phyloP scores from a whole-genome alignment of 129 eudicot genomes.

The Lactuca sativa region DNA sequence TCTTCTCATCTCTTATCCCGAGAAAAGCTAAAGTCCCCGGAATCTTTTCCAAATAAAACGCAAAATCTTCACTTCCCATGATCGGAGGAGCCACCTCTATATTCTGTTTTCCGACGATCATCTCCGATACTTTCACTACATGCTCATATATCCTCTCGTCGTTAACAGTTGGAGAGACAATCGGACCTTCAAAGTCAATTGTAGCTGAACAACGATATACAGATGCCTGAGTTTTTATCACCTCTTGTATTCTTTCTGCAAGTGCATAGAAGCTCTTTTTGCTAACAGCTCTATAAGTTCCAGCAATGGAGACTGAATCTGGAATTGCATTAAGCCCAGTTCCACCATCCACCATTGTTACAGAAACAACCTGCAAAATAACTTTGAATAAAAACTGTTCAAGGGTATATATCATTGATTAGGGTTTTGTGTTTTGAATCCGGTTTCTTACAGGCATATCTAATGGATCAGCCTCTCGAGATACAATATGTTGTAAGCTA shows the following conservation, averaged over 20 bases:
- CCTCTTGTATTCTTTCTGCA: constrained; percentile 61
- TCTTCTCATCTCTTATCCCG: constrained; percentile 49
- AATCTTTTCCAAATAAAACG: constrained; percentile 50
- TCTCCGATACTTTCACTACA: constrained; percentile 31
- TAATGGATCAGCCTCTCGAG: constrained; percentile 68
- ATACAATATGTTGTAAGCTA: constrained; percentile 62
- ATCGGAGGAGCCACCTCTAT: constrained; percentile 23
- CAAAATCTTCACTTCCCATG: constrained; percentile 79
- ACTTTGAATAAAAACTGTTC: background rate
- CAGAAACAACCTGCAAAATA: constrained; percentile 62
- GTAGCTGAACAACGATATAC: constrained; percentile 56
- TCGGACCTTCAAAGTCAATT: constrained; percentile 53
- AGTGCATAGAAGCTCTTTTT: constrained; percentile 52
- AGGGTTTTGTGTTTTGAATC: background rate
- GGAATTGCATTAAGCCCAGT: constrained; percentile 44
- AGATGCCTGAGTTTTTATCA: constrained; percentile 48
- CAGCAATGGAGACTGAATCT: constrained; percentile 49
- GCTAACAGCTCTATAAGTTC: constrained; percentile 69
- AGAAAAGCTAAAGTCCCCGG: constrained; percentile 54
- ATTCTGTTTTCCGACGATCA: constrained; percentile 50
- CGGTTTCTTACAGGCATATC: constrained; percentile 45
- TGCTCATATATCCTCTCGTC: constrained; percentile 51
- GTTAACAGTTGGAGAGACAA: constrained; percentile 55
- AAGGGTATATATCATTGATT: background rate
- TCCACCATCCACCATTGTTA: constrained; percentile 59